Evolutionary conservation across 2,329 filamentous ascomycete species (phyloP), one percentile per base, ranked within the genome.

Genomic region (Alternaria rosae): DNA sequence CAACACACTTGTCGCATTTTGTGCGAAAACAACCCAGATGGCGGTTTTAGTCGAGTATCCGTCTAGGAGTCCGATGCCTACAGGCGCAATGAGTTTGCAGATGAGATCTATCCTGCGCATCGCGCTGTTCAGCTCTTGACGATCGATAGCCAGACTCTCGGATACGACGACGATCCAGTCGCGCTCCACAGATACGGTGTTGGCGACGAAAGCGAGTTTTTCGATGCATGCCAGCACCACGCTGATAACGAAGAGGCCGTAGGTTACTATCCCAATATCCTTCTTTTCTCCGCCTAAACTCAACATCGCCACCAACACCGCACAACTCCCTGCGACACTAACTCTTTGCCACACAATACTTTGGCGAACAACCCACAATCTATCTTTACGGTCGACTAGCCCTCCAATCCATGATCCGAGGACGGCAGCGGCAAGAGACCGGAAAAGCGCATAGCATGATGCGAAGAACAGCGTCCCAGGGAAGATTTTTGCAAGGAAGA

Each of bases 101-200:
- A 85, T 77, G 6, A 89, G 77, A 65, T 88, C 87, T 55, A 89
- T 88, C 7, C 87, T 81, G 5, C 86, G 81, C 83, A 89, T 88
- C n/a, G 81, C 80, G 3, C 86, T 83, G 70, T 89, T 89, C 25
- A 88, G 73, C 7, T 77, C 81, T 78, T 70, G 60, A 53, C 75
- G 70, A 23, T 71, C 68, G 8, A 74, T 17, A 4, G 61, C 30
- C 15, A 77, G 45, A 55, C 69, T 73, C 28, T 81, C 79, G 1
- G 85, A 82, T 8, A 87, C 80, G 0, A 87, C 82, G 5, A 87
- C 81, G 41, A 87, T 84, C 90, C 91, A 92, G 69, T 93, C 91
- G 70, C 88, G 82, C 75, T 93, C 91, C 0, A 93, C 84, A 0
- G 91, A 83, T 1, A 93, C 86, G 0, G 87, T 82, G 72, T 92